Percentiles rank a stretch among this genome's conserved stretches.
phyloP scores from a whole-genome alignment of 2,329 filamentous ascomycete genomes.

The Aspergillus pseudonomiae region DNA sequence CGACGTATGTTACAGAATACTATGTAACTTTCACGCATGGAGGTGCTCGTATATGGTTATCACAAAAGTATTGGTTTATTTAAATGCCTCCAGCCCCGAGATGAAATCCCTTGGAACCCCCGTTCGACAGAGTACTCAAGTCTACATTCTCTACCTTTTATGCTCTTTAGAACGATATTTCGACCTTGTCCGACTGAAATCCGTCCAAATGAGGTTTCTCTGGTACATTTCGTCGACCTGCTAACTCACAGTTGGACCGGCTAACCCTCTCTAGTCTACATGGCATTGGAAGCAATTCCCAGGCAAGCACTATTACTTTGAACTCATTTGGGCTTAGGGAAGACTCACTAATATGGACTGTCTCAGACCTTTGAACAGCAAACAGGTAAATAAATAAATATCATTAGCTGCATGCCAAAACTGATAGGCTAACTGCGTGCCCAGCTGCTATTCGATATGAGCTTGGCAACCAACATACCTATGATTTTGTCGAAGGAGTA shows the following conservation, averaged over 20 bases:
- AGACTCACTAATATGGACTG: neutral
- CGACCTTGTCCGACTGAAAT: neutral
- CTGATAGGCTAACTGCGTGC: neutral
- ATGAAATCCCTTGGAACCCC: neutral
- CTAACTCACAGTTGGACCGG: neutral
- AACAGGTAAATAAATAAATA: constrained; percentile 1
- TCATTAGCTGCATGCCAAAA: neutral
- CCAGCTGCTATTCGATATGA: constrained; percentile 26
- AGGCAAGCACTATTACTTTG: constrained; percentile 10
- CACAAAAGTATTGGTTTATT: neutral
- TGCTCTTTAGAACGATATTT: neutral
- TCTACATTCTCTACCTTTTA: neutral
- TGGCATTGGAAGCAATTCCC: constrained; percentile 27
- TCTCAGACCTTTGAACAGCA: constrained; percentile 10
- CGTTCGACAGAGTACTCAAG: no score
- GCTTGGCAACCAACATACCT: constrained; percentile 22
- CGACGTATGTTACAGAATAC: no score
- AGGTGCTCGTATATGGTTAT: no score
- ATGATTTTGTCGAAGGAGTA: constrained; percentile 27
- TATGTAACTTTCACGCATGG: no score
- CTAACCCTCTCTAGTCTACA: constrained; percentile 20
- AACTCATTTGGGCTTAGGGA: neutral
- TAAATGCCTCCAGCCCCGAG: neutral
- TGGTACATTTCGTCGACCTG: neutral
- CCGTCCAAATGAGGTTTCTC: neutral